Conservation (phyloP, 768 basidiomycete genomes). For the Grammothele lineata region DNA sequence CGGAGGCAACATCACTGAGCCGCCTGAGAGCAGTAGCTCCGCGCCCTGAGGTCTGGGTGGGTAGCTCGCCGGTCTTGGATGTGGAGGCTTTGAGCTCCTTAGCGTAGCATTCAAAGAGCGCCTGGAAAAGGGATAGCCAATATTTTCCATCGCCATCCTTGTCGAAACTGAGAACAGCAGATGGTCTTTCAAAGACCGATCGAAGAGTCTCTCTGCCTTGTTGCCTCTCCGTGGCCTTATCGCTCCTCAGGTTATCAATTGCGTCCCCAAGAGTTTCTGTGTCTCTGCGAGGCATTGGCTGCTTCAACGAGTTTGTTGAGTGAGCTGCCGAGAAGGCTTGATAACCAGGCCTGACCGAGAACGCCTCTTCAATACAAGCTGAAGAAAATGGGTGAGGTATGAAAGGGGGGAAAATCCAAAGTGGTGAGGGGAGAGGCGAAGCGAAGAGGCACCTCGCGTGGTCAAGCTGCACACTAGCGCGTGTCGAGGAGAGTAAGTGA, state of each 20-base stretch:
- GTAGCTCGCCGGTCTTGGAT: slow-evolving; percentile 34
- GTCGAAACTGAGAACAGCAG: slow-evolving; percentile 40
- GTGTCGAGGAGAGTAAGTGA: too few species aligned
- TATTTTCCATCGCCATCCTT: slow-evolving; percentile 31
- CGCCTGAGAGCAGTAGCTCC: slow-evolving; percentile 49
- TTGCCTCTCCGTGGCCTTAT: slow-evolving; percentile 67
- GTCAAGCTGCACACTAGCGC: too few species aligned
- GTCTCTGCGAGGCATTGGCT: slow-evolving; percentile 2
- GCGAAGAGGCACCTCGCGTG: too few species aligned
- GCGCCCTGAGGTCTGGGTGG: slow-evolving; percentile 35
- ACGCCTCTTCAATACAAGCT: too few species aligned
- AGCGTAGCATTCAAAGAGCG: slow-evolving; percentile 61
- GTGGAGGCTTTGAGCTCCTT: slow-evolving; percentile 50
- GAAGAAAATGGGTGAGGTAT: too few species aligned
- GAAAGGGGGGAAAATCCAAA: too few species aligned
- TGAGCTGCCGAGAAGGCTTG: too few species aligned
- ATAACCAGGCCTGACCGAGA: too few species aligned
- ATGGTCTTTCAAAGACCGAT: slow-evolving; percentile 45
- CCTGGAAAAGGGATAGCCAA: slow-evolving; percentile 72
- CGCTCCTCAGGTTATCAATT: slow-evolving; percentile 48
- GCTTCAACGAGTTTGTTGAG: too few species aligned
- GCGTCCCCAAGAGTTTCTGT: slow-evolving; percentile 35
- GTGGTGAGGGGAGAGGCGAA: too few species aligned
- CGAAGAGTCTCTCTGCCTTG: slow-evolving; percentile 55
- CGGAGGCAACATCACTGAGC: slow-evolving; percentile 60